Percentiles rank a stretch among this genome's conserved stretches.
phyloP scores from a whole-genome alignment of 352 stramenopile genomes.

The Pythium chondricola region DNA sequence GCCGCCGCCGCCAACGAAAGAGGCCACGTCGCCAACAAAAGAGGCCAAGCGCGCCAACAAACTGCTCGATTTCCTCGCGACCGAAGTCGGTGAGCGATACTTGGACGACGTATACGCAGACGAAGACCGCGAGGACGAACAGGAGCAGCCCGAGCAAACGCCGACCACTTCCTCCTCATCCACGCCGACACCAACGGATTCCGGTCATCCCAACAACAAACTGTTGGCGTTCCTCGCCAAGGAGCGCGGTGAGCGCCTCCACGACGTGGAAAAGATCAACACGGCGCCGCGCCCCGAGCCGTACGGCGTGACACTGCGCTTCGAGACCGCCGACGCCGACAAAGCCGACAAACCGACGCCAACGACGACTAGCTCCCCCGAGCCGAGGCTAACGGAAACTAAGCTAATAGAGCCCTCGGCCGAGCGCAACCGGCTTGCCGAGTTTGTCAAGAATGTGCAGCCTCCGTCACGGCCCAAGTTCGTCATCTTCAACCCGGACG shows the following conservation, averaged over 20 bases:
- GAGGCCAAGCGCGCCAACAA: conserved; percentile 44
- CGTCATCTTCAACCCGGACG: conserved; percentile 46
- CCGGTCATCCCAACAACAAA: conserved; percentile 32
- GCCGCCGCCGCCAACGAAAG: not conserved
- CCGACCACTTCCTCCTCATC: conserved; percentile 7
- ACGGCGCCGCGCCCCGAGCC: conserved; percentile 2
- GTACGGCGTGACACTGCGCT: conserved; percentile 13
- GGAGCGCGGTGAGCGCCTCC: conserved; percentile 40
- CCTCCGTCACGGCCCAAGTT: conserved; percentile 38
- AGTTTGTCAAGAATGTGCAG: conserved; percentile 55
- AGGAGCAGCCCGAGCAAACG: conserved; percentile 21
- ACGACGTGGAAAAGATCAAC: conserved; percentile 20
- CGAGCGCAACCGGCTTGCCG: conserved; percentile 30
- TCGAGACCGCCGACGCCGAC: conserved; percentile 4
- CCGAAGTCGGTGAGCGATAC: conserved; percentile 64
- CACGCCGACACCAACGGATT: conserved; percentile 14
- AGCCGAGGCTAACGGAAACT: too few species aligned
- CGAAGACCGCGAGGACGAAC: conserved; percentile 29
- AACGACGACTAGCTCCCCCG: not conserved
- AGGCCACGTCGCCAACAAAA: conserved; percentile 4
- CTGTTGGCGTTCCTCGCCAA: conserved; percentile 53
- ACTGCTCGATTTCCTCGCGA: conserved; percentile 67
- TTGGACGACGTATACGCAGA: conserved; percentile 67
- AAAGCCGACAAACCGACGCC: conserved; percentile 20
- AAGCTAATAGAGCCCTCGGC: conserved; percentile 1